These are phyloP conservation scores for Darksidea phi DNA, from an alignment of 495 filamentous ascomycete species.

Conservation along the genomic window DNA sequence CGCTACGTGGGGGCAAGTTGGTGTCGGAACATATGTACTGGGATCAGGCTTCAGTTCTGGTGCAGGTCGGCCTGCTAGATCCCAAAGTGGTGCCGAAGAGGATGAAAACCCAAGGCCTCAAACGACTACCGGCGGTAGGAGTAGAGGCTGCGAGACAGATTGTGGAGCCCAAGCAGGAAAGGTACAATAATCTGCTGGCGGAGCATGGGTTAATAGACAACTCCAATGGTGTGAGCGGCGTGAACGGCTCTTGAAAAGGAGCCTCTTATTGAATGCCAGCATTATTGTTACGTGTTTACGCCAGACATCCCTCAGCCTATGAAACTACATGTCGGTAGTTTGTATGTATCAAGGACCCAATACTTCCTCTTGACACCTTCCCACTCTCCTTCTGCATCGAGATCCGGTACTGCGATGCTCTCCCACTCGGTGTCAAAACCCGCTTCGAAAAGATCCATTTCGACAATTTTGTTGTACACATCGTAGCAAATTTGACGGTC, in stretches of 20 bases:
- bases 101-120: constrained; percentile 38
- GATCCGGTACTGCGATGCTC: constrained; percentile 65
- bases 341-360: constrained; percentile 78
- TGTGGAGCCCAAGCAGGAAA: constrained; percentile 25
- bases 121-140: constrained; percentile 39
- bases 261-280: neutral
- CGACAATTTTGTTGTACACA: constrained; percentile 88
- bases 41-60: constrained; percentile 44
- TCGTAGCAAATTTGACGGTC: constrained; percentile 92
- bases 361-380: constrained; percentile 81
- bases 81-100: constrained; percentile 40
- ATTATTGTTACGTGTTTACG: constrained; percentile 14
- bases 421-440: constrained; percentile 89
- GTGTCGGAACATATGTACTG: constrained; percentile 46
- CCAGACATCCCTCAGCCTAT: constrained; percentile 31
- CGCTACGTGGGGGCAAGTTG: constrained; percentile 41
- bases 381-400: constrained; percentile 67
- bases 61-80: constrained; percentile 43
- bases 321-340: constrained; percentile 58
- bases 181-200: constrained; percentile 27
- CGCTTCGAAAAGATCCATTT: constrained; percentile 88
- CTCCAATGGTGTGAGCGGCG: constrained; percentile 15
- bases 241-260: constrained; percentile 7
- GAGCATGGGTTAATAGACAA: constrained; percentile 22
- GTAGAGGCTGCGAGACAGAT: constrained; percentile 40